Conservation (phyloP, 371 early-diverging fungal species). For the Actinomortierella wolfii region DNA sequence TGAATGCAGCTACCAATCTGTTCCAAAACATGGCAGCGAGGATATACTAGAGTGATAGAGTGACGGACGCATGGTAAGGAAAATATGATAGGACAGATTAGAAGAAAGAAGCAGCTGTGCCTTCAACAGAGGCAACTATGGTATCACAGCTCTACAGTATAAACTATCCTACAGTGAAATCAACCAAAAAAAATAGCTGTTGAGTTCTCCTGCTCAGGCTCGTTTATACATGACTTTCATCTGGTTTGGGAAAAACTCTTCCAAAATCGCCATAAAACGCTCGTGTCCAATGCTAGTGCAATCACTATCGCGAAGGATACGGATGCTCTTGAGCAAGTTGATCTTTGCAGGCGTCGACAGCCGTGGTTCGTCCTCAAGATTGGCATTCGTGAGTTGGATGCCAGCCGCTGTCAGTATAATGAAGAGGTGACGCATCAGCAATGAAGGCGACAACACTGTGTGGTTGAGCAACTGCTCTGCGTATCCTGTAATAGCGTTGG, state of each 20-base stretch:
- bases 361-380: constrained; percentile 43
- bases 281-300: constrained; percentile 11
- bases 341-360: constrained; percentile 46
- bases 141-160: too few relatives aligned
- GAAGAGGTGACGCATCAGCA: constrained; percentile 46
- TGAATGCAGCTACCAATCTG: too few relatives aligned
- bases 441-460: constrained; percentile 24
- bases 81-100: too few relatives aligned
- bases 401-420: constrained; percentile 41
- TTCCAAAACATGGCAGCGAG: too few relatives aligned
- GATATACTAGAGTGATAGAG: too few relatives aligned
- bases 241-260: constrained; percentile 34
- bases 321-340: constrained; percentile 40
- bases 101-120: too few relatives aligned
- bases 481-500: constrained; percentile 39
- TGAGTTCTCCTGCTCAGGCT: too few relatives aligned
- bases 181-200: too few relatives aligned
- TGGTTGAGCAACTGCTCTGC: constrained; percentile 40
- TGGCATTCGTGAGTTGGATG: constrained; percentile 38
- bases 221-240: constrained; percentile 30
- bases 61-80: too few relatives aligned
- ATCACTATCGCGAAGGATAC: constrained; percentile 38
- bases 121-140: too few relatives aligned
- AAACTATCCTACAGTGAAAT: too few relatives aligned
- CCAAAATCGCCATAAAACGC: constrained; percentile 27